phyloP scores from a whole-genome alignment of 768 basidiomycete species.

The Mycena filopes region DNA sequence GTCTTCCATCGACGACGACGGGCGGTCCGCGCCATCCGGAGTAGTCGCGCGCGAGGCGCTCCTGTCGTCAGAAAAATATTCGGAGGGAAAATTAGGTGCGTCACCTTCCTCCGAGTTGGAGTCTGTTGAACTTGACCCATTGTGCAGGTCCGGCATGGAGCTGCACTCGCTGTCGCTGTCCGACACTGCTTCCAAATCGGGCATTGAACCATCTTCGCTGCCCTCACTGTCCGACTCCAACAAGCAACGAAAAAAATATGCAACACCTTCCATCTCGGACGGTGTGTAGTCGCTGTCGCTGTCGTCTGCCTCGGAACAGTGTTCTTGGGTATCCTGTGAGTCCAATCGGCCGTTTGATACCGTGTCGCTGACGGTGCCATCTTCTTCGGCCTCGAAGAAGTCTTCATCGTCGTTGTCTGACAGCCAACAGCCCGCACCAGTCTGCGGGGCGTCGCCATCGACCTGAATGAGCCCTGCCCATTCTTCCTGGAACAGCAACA shows the following conservation, averaged over 20 bases:
- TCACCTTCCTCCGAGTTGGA: conserved; percentile 16
- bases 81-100: conserved; percentile 1
- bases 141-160: conserved; percentile 16
- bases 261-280: neutral
- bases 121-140: neutral
- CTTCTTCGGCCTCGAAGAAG: conserved; percentile 15
- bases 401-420: conserved; percentile 24
- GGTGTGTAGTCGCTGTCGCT: neutral
- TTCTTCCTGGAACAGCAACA: conserved; percentile 1
- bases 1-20: neutral
- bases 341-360: no score
- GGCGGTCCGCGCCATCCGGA: neutral
- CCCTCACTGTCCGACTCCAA: no score
- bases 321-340: no score
- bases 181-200: conserved; percentile 7
- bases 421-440: conserved; percentile 6
- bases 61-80: neutral
- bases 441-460: neutral
- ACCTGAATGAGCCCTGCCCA: neutral
- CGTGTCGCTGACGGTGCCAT: neutral
- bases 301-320: no score
- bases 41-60: neutral
- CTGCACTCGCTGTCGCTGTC: conserved; percentile 11
- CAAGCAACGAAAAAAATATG: no score
- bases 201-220: no score